Base-by-base conservation (phyloP, 257 asterid genomes). In the Verbascum thapsus region DNA sequence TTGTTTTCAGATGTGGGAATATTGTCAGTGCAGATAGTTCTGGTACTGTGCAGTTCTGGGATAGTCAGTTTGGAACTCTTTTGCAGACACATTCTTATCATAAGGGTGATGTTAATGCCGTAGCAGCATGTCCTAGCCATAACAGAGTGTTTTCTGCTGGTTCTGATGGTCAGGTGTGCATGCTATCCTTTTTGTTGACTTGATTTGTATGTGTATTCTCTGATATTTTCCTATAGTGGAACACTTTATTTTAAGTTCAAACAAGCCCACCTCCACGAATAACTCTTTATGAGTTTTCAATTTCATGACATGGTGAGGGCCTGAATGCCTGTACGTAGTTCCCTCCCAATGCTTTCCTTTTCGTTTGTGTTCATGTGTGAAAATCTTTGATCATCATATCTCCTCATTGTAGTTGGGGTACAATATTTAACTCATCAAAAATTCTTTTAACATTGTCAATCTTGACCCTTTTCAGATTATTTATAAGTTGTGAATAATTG, bases 91-190 rank as follows among this genome's bases (percentile, higher is more conserved):
- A 85, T 83, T 79, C 98, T 53, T 79, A 67, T 71, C 99, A 94
- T 78, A 86, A 83, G 73, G 99, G 98, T 30, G 96, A 94, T 52
- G 98, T 86, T 49, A 90, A 82, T 74, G 89, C 99, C 44, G 77
- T 94, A 66, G 95, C 92, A 10, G 88, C 96, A 39, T 71, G 95
- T 39, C 98, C 96, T 59, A 85, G 80, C 74, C 96, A 94, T 64
- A 81, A 70, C 67, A 75, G 92, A 77, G 98, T 90, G 20, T 94
- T 85, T 63, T 91, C 98, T 75, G 87, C 91, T 62, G 98, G 97
- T 63, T 84, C 98, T 58, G 99, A 90, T 77, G 99, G 99, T 66
- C 96, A 90, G 99, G 96, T 94, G 84, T 51, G 52, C 18, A 47
- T 61, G 23, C 37, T 5, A 26, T 67, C 53, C 54, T n/a, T 19